These are phyloP conservation scores for Dimocarpus longan DNA, from an alignment of 345 rosid genomes.

Conservation along the genomic window DNA sequence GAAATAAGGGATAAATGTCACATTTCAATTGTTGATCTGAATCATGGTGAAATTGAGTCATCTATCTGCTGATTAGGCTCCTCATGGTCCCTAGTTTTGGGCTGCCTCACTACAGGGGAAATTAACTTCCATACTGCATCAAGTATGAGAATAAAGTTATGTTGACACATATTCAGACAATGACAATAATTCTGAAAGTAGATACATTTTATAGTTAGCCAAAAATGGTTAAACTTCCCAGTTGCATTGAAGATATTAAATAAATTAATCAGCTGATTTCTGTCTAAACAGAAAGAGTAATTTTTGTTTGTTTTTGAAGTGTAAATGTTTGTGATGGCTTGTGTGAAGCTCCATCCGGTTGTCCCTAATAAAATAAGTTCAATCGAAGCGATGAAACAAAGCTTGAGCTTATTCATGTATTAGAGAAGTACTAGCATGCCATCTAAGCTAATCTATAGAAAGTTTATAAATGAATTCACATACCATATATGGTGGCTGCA, in stretches of 20 bases:
- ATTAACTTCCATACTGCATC: slow-evolving; percentile 81
- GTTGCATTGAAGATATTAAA: neutral
- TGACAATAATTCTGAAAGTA: neutral
- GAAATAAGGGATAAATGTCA: neutral
- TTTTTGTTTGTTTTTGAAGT: neutral
- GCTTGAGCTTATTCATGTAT: neutral
- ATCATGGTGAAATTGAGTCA: slow-evolving; percentile 25
- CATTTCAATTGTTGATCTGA: neutral
- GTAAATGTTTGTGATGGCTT: neutral
- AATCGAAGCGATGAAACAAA: neutral
- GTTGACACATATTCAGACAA: neutral
- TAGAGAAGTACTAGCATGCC: neutral
- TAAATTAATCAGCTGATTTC: neutral
- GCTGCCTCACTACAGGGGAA: slow-evolving; percentile 58
- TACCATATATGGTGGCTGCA: slow-evolving; percentile 77
- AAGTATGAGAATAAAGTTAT: neutral
- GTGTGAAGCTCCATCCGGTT: neutral
- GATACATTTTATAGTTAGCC: neutral
- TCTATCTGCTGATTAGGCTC: slow-evolving; percentile 31
- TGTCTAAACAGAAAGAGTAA: neutral
- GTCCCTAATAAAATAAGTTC: neutral
- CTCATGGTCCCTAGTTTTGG: slow-evolving; percentile 43
- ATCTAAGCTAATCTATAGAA: neutral
- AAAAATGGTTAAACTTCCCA: neutral
- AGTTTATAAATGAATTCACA: slow-evolving; percentile 27